Conservation (phyloP, 352 stramenopile species). For the Pythium guiyangense region DNA sequence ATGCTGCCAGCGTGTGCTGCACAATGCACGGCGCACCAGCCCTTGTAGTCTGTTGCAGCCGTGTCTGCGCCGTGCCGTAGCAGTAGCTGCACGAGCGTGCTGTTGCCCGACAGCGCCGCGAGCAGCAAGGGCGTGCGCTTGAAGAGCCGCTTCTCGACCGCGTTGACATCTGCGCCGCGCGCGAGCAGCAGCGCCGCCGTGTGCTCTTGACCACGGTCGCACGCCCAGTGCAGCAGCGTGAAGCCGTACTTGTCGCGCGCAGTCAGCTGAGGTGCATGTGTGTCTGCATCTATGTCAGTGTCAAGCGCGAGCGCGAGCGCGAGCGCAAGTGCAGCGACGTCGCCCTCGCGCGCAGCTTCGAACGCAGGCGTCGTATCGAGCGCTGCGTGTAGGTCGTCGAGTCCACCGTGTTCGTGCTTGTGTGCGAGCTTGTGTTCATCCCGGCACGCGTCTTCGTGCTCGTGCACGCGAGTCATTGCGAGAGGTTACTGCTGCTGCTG, state of each 20-base stretch:
- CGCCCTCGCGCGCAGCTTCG: constrained; percentile 47
- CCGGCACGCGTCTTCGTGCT: too few species aligned
- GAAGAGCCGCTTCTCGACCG: constrained; percentile 62
- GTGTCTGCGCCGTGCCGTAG: constrained; percentile 34
- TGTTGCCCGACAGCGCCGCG: constrained; percentile 36
- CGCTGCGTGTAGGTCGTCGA: constrained; percentile 63
- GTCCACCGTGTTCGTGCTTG: constrained; percentile 29
- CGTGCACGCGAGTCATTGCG: too few species aligned
- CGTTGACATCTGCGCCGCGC: constrained; percentile 38
- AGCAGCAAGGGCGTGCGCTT: constrained; percentile 66
- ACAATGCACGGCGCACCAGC: constrained; percentile 48
- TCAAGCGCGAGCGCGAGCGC: constrained; percentile 31
- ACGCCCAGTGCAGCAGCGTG: constrained; percentile 69
- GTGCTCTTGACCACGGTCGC: constrained; percentile 40
- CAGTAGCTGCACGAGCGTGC: constrained; percentile 31
- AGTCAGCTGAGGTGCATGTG: constrained; percentile 23
- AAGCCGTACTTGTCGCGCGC: constrained; percentile 66
- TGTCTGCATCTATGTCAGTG: constrained; percentile 19
- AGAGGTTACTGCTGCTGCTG: too few species aligned
- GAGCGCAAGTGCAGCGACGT: too few species aligned
- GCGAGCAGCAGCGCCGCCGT: constrained; percentile 30
- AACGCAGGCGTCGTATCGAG: constrained; percentile 57
- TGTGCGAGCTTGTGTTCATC: too few species aligned
- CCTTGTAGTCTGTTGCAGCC: constrained; percentile 44
- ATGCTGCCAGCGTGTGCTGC: constrained; percentile 41